These are phyloP conservation scores for Solanum acaule DNA, from an alignment of 257 asterid genomes.

Conservation along the genomic window DNA sequence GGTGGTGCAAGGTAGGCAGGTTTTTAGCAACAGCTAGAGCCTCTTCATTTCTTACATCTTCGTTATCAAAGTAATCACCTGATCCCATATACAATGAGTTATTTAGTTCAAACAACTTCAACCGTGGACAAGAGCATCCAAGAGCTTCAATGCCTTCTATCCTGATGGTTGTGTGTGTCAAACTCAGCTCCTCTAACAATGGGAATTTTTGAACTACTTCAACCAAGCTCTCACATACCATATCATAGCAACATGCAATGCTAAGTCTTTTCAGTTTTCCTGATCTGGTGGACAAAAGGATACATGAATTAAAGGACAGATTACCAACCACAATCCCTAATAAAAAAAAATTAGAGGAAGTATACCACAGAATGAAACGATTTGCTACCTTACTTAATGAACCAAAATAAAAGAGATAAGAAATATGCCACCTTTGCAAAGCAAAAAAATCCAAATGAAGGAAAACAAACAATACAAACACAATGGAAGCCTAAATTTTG, in stretches of 20 bases:
- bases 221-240: neutral
- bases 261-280: neutral
- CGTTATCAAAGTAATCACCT: neutral
- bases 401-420: neutral
- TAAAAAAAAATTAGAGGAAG: neutral
- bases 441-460: no score
- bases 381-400: neutral
- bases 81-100: neutral
- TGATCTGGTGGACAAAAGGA: neutral
- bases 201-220: neutral
- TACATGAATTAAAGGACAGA: neutral
- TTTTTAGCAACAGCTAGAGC: neutral
- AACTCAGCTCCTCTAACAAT: neutral
- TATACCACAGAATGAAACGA: neutral
- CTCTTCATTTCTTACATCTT: neutral
- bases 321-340: neutral
- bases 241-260: neutral
- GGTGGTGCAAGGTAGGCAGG: neutral
- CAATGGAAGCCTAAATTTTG: neutral
- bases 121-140: neutral
- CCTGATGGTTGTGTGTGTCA: neutral
- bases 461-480: no score
- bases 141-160: neutral
- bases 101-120: neutral
- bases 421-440: neutral